Base-by-base conservation (phyloP, 176 grass and related monocot species). In the Alloteropsis semialata region DNA sequence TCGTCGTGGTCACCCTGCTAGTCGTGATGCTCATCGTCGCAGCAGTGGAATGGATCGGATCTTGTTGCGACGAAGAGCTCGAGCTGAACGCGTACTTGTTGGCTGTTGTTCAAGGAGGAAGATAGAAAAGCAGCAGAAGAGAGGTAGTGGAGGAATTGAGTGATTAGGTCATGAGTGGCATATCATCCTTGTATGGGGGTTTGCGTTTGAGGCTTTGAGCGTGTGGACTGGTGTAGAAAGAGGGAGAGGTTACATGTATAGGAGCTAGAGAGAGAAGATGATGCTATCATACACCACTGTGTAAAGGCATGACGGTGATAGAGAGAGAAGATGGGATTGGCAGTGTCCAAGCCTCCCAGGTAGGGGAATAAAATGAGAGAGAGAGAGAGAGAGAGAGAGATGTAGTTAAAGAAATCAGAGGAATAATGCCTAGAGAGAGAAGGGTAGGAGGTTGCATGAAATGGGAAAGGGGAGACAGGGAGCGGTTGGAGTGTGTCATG, bases 81-180 rank as follows among this genome's bases (percentile, higher is more conserved):
- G 41, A 70, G 17, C 24, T 59, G 54, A 61, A 41, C n/a, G n/a
- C n/a, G n/a, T n/a, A n/a, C 55, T 69, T 29, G 12, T 66, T 74
- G 86, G 70, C 57, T 72, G 78, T 74, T 79, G 29, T 50, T 50
- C 82, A 79, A 49, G 55, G 34, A 75, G 22, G 38, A 87, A 68
- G 62, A 72, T 33, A 18, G 62, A 72, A 41, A 18, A 78, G 65
- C 37, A 69, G 24, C 8, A 32, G 28, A 49, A 5, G 5, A 10
- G 51, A 39, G 18, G 69, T 19, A 14, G 76, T 46, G 38, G 61
- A 53, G 38, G 61, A 53, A 29, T 88, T 29, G 41, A 34, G 92
- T 82, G 87, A 95, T 95, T 93, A 91, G 82, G 75, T 91, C 86
- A 95, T 95, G 88, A 93, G 89, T 92, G 84, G 54, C 82, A 64